Evolutionary conservation across 1,284 basidiomycete genomes (phyloP), one percentile per base, ranked within the genome.

Genomic region (Austropuccinia psidii): DNA sequence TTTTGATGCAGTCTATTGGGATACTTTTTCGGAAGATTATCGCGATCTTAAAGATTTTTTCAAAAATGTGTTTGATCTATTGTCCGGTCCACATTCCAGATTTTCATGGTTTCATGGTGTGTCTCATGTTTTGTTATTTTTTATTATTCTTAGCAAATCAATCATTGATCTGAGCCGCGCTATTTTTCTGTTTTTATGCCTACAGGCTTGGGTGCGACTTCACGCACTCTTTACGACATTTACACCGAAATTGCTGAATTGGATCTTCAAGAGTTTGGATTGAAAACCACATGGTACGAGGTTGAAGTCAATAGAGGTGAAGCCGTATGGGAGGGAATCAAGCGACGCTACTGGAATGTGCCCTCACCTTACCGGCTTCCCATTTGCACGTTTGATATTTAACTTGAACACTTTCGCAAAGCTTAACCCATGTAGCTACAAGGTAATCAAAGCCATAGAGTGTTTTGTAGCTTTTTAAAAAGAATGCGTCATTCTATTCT

Each of bases 41-140:
- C 45, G 29, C 2, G 31, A 43, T 9, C 45, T 73, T 21, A 64
- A 62, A 24, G 3, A 6, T n/a, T 60, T 62, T 17, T 64, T 73
- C 57, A 50, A 73, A 8, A 17, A 31, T 39, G 47, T 64, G 4
- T 73, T 73, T 60, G 60, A 64, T 31, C 37, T 73, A 15, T 27
- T 73, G 9, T 64, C 58, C 9, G 57, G 58, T 11, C 60, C 69
- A 4, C 13, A 54, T 15, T 39, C 69, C 19, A 47, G 69, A 4
- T 73, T 73, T 27, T 73, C 69, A 29, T 73, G 69, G 69, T 73
- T 73, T 52, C 69, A 73, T 55, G 69, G 69, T 73, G 4, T 15
- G 68, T 52, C 21, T 9, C 11, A 13, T 24, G n/a, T n/a, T 33
- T 39, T 21, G 5, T 39, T n/a, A 24, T 24, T 41, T 21, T 19